phyloP scores from a whole-genome alignment of 257 asterid species.

The Solanum peruvianum region DNA sequence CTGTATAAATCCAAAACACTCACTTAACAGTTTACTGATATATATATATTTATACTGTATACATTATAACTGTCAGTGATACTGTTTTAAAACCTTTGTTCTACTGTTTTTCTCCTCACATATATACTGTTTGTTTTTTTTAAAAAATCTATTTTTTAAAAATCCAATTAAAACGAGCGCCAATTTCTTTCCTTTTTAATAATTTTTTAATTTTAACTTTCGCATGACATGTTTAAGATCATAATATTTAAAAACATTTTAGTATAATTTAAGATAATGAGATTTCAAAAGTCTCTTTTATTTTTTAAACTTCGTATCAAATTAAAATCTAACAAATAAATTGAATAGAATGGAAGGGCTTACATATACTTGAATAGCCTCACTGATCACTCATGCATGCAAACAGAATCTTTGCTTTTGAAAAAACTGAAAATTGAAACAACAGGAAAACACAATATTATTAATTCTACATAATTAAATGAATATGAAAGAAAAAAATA shows the following conservation, averaged over 20 bases:
- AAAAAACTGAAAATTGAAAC: neutral
- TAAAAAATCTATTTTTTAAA: too few species aligned
- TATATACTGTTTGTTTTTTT: neutral
- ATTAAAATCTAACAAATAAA: too few species aligned
- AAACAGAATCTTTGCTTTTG: neutral
- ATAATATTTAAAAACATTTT: too few species aligned
- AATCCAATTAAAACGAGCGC: rapidly evolving
- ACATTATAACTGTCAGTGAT: neutral
- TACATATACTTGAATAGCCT: neutral
- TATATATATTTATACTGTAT: neutral
- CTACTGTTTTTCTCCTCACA: neutral
- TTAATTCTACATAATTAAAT: neutral
- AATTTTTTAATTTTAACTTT: rapidly evolving
- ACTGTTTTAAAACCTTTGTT: neutral
- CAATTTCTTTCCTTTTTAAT: neutral
- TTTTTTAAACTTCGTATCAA: too few species aligned
- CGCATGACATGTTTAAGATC: rapidly evolving
- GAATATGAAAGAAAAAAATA: neutral
- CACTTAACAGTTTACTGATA: neutral
- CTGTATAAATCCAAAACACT: neutral
- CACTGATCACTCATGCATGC: neutral
- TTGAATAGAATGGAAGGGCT: rapidly evolving
- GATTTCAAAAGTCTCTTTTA: too few species aligned
- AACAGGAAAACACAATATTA: neutral
- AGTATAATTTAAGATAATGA: too few species aligned